Evolutionary conservation across 805 yeast genomes (phyloP).

Genomic region (Lipomyces sp.): DNA sequence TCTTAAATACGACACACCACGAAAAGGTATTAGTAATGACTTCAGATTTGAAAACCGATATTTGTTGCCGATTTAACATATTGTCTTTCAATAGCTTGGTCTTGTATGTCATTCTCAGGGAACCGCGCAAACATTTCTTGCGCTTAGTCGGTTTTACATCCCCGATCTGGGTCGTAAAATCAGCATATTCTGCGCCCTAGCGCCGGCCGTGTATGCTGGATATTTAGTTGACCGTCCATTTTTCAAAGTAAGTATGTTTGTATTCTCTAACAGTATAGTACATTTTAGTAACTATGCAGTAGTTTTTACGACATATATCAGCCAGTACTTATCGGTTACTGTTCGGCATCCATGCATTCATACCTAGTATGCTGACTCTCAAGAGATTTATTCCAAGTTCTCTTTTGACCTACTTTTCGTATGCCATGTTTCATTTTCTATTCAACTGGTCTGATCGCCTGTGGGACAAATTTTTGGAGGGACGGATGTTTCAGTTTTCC

Average conservation of each 20-base stretch:
- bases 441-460: constrained; percentile 82
- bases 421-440: constrained; percentile 78
- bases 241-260: constrained; percentile 27
- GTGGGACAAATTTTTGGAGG: constrained; percentile 68
- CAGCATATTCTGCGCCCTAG: constrained; percentile 67
- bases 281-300: neutral
- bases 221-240: constrained; percentile 55
- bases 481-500: constrained; percentile 76
- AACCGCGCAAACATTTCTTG: constrained; percentile 76
- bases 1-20: constrained; percentile 43
- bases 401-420: constrained; percentile 51
- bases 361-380: constrained; percentile 67
- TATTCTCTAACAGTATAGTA: neutral
- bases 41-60: neutral
- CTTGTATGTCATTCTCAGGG: constrained; percentile 91
- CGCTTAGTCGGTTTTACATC: constrained; percentile 51
- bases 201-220: constrained; percentile 94
- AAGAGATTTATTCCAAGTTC: constrained; percentile 50
- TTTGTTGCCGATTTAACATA: constrained; percentile 31
- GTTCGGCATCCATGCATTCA: constrained; percentile 75
- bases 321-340: constrained; percentile 38
- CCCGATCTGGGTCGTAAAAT: constrained; percentile 52
- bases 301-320: constrained; percentile 33
- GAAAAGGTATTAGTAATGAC: constrained; percentile 29
- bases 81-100: constrained; percentile 49